Evolutionary conservation across 2,329 filamentous ascomycete species (phyloP).

Genomic region (Penicillium corylophilum): DNA sequence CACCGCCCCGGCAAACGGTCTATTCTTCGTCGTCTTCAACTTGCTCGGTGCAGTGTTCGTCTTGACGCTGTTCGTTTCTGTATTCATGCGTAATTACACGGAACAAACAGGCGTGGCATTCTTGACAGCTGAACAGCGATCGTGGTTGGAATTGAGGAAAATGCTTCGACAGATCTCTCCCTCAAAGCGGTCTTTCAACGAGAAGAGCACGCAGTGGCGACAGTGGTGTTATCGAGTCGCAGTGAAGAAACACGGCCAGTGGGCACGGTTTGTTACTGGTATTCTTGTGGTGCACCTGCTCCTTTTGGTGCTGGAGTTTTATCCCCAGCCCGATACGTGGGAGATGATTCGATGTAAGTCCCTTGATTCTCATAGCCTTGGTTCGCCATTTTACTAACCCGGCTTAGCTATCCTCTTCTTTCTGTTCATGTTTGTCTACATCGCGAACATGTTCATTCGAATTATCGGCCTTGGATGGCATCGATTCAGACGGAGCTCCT

Average conservation of each 20-base stretch:
- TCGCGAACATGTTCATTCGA: constrained; percentile 77
- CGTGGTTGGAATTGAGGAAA: constrained; percentile 94
- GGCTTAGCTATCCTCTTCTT: constrained; percentile 67
- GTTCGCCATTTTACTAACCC: neutral
- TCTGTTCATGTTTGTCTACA: constrained; percentile 75
- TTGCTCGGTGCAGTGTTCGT: constrained; percentile 94
- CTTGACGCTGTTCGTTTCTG: constrained; percentile 93
- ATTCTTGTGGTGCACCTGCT: constrained; percentile 80
- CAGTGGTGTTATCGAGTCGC: constrained; percentile 94
- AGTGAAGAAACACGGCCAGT: constrained; percentile 88
- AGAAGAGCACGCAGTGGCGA: constrained; percentile 74
- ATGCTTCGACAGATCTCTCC: constrained; percentile 88
- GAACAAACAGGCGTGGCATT: constrained; percentile 97
- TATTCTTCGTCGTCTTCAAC: constrained; percentile 97
- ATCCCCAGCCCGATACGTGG: constrained; percentile 71
- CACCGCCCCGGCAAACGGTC: constrained; percentile 74
- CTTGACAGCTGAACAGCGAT: constrained; percentile 90
- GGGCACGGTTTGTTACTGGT: constrained; percentile 79
- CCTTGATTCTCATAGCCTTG: neutral
- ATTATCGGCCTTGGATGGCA: constrained; percentile 88
- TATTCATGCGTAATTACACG: constrained; percentile 99
- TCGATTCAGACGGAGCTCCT: constrained; percentile 86
- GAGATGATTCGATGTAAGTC: constrained; percentile 56
- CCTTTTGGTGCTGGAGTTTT: constrained; percentile 81
- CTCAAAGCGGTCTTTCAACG: constrained; percentile 84